Evolutionary conservation across 208 protist genomes (phyloP), one percentile per base, ranked within the genome.

Genomic region (Entamoeba histolytica): DNA sequence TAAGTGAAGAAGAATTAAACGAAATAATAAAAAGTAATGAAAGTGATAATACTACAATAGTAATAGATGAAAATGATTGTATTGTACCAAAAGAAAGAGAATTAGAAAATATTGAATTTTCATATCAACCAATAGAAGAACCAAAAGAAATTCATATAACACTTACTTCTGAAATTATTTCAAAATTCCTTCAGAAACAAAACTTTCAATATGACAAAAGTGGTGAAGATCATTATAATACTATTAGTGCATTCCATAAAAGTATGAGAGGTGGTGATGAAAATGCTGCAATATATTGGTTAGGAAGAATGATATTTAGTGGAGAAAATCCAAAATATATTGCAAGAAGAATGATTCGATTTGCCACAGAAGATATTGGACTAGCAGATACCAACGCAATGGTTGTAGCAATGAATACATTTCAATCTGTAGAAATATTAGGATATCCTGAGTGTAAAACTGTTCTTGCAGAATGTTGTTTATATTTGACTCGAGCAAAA

Each of bases 221-320:
- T 49, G 96, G 95, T 8, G 95, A 96, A 7, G 50, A 92, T 5
- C 95, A 96, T 87, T 96, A 96, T 52, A 94, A 96, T 31, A 28
- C 92, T 12, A 96, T 96, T 23, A 95, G 93, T 35, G 96, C 96
- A 28, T 78, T 96, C 0, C 95, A 96, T 87, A 96, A 96, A 47
- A 44, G 73, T 28, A 52, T 96, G 10, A 91, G 96, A 51, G 95
- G 95, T 19, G 92, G 69, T 49, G 96, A 96, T 55, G 51, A 87
- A 47, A 94, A 96, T 92, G 96, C 96, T 10, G 17, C 94, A 15
- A 39, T 96, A 1, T 96, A 96, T 78, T 96, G 93, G 92, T 3
- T 96, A 3, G 73, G 23, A 19, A 44, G 93, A 49, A 94, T 96
- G 95, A 35, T 96, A 8, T 44, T 39, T 19, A 93, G 61, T 39